A percentile compares a stretch with the other conserved stretches of the same genome.
Evolutionary conservation across 2,329 filamentous ascomycete genomes (phyloP).

Genomic region (Hypoxylon sp.): DNA sequence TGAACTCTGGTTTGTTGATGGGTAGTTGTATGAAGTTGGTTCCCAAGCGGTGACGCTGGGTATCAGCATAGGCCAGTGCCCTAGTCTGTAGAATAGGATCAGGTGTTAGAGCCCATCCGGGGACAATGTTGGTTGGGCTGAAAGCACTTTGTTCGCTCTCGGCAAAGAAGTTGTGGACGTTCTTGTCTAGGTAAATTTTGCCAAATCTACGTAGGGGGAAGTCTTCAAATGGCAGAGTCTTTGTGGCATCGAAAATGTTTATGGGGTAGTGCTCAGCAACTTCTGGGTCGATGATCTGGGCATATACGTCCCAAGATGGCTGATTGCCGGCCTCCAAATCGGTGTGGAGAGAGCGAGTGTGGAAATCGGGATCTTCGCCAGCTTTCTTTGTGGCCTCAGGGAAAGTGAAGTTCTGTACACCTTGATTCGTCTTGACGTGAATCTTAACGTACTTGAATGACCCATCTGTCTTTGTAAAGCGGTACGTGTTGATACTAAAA

Average conservation of each 20-base stretch:
- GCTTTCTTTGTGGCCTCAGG: conserved; percentile 67
- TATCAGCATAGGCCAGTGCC: conserved; percentile 79
- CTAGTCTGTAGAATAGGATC: conserved; percentile 79
- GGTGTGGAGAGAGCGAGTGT: conserved; percentile 74
- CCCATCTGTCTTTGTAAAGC: conserved; percentile 75
- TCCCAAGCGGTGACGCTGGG: conserved; percentile 70
- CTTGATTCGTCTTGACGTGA: conserved; percentile 74
- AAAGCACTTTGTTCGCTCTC: conserved; percentile 81
- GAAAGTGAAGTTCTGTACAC: conserved; percentile 69
- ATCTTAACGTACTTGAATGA: conserved; percentile 76
- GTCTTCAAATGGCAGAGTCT: conserved; percentile 76
- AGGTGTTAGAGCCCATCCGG: conserved; percentile 77
- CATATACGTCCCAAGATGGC: conserved; percentile 74
- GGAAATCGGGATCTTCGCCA: conserved; percentile 72
- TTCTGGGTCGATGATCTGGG: conserved; percentile 74
- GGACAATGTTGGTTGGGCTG: conserved; percentile 76
- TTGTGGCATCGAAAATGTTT: conserved; percentile 79
- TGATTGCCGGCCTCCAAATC: conserved; percentile 72
- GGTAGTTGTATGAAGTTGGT: conserved; percentile 73
- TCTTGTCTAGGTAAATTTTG: conserved; percentile 74
- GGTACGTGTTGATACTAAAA: conserved; percentile 78
- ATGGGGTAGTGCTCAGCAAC: conserved; percentile 72
- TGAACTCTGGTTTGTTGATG: conserved; percentile 65
- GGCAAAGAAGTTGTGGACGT: conserved; percentile 76
- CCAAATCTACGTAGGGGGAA: conserved; percentile 74